These are phyloP conservation scores for Solanum verrucosum DNA, from an alignment of 257 asterid genomes.

Conservation along the genomic window DNA sequence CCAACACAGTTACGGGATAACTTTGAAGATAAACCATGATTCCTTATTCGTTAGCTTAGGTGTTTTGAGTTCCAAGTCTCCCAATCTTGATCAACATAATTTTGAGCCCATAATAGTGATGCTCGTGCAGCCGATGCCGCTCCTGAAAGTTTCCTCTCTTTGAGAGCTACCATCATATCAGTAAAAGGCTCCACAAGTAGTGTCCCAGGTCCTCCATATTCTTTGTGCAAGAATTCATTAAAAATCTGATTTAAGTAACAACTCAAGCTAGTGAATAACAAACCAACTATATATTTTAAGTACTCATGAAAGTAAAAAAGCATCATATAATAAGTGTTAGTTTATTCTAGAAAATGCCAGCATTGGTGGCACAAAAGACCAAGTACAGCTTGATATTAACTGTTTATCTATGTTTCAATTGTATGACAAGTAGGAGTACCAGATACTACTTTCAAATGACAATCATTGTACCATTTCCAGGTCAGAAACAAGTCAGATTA, in stretches of 20 bases:
- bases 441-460: background rate
- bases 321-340: background rate
- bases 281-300: background rate
- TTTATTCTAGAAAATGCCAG: background rate
- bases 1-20: background rate
- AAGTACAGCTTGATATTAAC: constrained; percentile 5
- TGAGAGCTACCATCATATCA: constrained; percentile 53
- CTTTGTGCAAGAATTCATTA: constrained; percentile 41
- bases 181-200: constrained; percentile 58
- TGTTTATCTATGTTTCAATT: background rate
- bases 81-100: constrained; percentile 52
- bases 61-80: constrained; percentile 40
- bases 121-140: constrained; percentile 59
- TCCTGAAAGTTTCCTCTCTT: constrained; percentile 49
- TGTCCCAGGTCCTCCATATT: constrained; percentile 78
- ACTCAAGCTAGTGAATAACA: background rate
- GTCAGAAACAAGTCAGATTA: constrained; percentile 13
- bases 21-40: background rate
- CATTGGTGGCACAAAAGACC: constrained; percentile 1
- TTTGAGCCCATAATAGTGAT: constrained; percentile 61
- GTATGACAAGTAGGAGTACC: background rate
- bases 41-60: background rate
- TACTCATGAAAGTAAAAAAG: background rate
- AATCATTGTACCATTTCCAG: background rate
- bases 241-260: constrained; percentile 34